Evolutionary conservation across 2,329 filamentous ascomycete genomes (phyloP), one percentile per base, ranked within the genome.

Genomic region (Talaromyces albobiverticillius): DNA sequence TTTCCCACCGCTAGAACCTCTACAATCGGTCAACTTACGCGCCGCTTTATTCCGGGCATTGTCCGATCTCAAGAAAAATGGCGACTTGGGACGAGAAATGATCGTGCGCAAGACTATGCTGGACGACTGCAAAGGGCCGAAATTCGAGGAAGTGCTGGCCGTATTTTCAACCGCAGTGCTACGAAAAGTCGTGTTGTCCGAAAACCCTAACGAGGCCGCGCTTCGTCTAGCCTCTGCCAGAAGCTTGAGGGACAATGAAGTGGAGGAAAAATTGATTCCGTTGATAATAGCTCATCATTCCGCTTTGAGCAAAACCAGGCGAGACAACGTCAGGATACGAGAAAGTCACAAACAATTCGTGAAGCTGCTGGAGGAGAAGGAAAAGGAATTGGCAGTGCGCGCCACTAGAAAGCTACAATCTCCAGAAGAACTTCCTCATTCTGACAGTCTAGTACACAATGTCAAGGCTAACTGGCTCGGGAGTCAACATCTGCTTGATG

Each of bases 71-170:
- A 97, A 97, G 76, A 95, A 95, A 75, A 89, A 84, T 73, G 92
- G 91, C 26, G 77, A 87, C 0, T 77, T 97, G 8, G 89, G 90
- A 3, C 81, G 89, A 47, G 91, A 96, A 65, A 82, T 83, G 0
- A 82, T 95, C 1, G 74, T 97, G 29, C 84, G 94, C 49, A 96
- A 96, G 76, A 95, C 90, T 0, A 96, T 96, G 89, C 78, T 99
- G 49, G 94, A 99, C 67, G 93, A 99, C 63, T 99, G 94, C 74
- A 92, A 88, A 61, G 93, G 93, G 5, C 91, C 96, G 52, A 86
- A 90, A 59, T 83, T 97, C 52, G 91, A 92, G 67, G 94, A 99
- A 66, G 76, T 96, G 1, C 79, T 97, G 25, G 84, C 90, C 3
- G 79, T 84, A 0, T 95, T 99, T 64, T 96, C 93, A 1, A 89